phyloP scores from a whole-genome alignment of 345 rosid species.

The Syzygium aqueum region DNA sequence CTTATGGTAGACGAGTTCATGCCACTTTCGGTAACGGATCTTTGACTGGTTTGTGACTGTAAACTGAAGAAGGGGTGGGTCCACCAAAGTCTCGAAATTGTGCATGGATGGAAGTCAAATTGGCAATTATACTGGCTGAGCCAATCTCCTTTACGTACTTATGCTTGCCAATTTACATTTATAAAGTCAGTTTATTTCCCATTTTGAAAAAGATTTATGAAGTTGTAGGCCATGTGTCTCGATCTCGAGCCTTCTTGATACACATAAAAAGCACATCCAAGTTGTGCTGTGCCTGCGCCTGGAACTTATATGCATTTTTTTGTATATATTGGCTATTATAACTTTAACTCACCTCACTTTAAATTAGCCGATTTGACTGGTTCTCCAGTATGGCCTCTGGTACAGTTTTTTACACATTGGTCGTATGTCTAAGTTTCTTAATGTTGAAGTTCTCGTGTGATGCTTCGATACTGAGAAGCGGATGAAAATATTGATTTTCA shows the following conservation, averaged over 20 bases:
- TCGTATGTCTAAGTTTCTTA: background rate
- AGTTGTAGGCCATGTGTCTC: background rate
- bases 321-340: background rate
- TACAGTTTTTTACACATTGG: background rate
- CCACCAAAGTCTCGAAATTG: background rate
- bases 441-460: background rate
- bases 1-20: constrained; percentile 7
- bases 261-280: background rate
- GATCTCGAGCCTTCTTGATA: background rate
- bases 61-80: background rate
- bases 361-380: background rate
- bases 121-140: background rate
- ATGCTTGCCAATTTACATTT: background rate
- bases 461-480: background rate
- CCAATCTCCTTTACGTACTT: background rate
- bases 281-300: background rate
- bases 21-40: background rate
- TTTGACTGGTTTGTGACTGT: background rate
- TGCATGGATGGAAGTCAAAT: background rate
- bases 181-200: background rate
- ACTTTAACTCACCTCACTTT: background rate
- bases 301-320: background rate
- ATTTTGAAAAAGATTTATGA: background rate
- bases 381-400: background rate
- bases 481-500: background rate